Evolutionary conservation across 495 filamentous ascomycete genomes (phyloP), one percentile per base, ranked within the genome.

Genomic region (Parmelia sp.): DNA sequence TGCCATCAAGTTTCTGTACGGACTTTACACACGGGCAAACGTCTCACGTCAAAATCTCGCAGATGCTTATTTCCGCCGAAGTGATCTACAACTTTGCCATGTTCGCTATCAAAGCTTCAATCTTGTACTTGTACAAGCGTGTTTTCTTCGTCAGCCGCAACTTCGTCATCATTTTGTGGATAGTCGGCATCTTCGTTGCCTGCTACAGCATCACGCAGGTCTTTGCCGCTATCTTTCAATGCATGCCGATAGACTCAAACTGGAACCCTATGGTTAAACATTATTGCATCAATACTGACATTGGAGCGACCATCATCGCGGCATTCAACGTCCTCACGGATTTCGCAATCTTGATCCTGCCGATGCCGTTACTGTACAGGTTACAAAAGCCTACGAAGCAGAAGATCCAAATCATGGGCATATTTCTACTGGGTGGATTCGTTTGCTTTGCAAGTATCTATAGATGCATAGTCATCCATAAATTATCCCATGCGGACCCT

Each of bases 81-180:
- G 49, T 62, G 2, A 17, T 66, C 15, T 66, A 62, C 49, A 45
- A 36, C 25, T 17, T 62, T 1, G 58, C 35, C 8, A 62, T 42
- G 3, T 5, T 36, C 14, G 15, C 25, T 10, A 57, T 47, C 57
- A 78, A 77, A 64, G 69, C 57, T 51, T 67, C 75, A 0, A 55
- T 77, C 36, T 65, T 78, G 27, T 47, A 74, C 8, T 66, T 74
- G 21, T 78, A 76, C 51, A 40, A 75, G n/a, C 70, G 75, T 15
- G 63, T 75, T 35, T 77, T 78, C 58, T 71, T 70, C 36, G 64
- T 74, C 55, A 69, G 67, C 65, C 60, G 47, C 12, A 68, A 60
- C 21, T 78, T 78, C 57, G 65, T 65, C 21, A 70, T 71, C 51
- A 64, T 66, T 10, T 72, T 76, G 47, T 75, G 74, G 42, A 57